A percentile compares a stretch with the other conserved stretches of the same genome.
These are phyloP conservation scores for Chrysosporium keratinophilum DNA, from an alignment of 2,329 filamentous ascomycete genomes.

Conservation along the genomic window DNA sequence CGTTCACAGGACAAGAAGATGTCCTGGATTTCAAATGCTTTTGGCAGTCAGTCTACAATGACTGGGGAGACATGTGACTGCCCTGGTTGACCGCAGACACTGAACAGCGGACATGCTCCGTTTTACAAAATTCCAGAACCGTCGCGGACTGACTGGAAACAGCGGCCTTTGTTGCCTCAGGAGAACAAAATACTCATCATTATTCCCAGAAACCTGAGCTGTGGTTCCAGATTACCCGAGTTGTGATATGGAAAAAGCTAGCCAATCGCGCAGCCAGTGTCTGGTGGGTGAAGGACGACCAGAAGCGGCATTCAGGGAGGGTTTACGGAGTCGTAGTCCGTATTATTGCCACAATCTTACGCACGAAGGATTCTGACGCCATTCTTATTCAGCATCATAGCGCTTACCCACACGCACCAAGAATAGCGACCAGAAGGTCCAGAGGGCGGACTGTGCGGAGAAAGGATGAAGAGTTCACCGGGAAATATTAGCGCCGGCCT, in stretches of 20 bases:
- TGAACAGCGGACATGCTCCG: too few species aligned
- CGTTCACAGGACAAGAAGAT: too few species aligned
- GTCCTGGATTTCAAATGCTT: too few species aligned
- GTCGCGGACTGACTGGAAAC: too few species aligned
- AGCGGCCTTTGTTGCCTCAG: too few species aligned
- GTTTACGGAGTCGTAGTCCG: too few species aligned
- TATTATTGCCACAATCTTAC: slow-evolving; percentile 3
- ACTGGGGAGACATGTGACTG: too few species aligned
- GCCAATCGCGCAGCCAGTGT: not conserved
- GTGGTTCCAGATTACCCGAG: not conserved
- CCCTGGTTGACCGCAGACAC: too few species aligned
- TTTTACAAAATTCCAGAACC: too few species aligned
- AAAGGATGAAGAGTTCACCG: not conserved
- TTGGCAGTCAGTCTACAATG: too few species aligned
- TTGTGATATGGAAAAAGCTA: not conserved
- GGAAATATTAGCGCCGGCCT: not conserved
- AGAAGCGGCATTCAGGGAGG: not conserved
- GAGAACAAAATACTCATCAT: not conserved
- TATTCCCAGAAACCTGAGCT: not conserved
- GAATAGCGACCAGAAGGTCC: not conserved
- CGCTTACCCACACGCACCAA: not conserved
- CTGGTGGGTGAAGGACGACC: too few species aligned
- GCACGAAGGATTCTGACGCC: not conserved
- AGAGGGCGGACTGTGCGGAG: slow-evolving; percentile 1
- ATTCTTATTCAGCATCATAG: not conserved